Percentiles rank a stretch among this genome's conserved stretches.
Evolutionary conservation across 306 rosid species (phyloP).

Genomic region (Arachis stenosperma): DNA sequence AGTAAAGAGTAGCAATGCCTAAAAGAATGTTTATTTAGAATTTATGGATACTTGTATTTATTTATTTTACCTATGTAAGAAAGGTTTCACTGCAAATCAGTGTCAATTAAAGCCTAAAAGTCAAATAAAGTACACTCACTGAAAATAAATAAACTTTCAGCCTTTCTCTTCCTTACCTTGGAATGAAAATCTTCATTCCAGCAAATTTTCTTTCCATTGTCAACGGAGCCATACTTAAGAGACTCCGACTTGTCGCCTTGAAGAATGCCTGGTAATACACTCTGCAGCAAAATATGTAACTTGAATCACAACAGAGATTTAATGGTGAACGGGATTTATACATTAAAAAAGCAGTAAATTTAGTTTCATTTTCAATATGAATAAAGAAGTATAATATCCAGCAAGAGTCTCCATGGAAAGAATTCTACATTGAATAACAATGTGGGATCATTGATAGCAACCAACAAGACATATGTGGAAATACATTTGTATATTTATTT

Average conservation of each 20-base stretch:
- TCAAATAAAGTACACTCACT: constrained; percentile 23
- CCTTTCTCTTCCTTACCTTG: constrained; percentile 59
- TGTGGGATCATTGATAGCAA: not conserved
- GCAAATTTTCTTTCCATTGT: constrained; percentile 81
- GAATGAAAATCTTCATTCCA: constrained; percentile 92
- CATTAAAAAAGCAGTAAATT: constrained; percentile 1
- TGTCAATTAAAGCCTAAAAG: constrained; percentile 12
- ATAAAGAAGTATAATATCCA: constrained; percentile 5
- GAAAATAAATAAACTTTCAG: constrained; percentile 14
- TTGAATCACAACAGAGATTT: constrained; percentile 15
- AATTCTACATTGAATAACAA: constrained; percentile 11
- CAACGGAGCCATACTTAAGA: constrained; percentile 82
- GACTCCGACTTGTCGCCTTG: constrained; percentile 86
- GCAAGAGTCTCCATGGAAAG: not conserved
- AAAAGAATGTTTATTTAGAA: constrained; percentile 2
- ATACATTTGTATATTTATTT: not conserved
- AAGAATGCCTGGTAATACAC: constrained; percentile 90
- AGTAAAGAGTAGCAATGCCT: not conserved
- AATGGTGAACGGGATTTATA: not conserved
- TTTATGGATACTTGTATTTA: not conserved
- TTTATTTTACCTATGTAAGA: constrained; percentile 8
- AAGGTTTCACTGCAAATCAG: constrained; percentile 7
- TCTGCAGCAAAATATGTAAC: constrained; percentile 53
- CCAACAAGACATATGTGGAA: not conserved
- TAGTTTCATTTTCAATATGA: constrained; percentile 4